Evolutionary conservation across 768 basidiomycete genomes (phyloP).

Genomic region (Pisolithus albus): DNA sequence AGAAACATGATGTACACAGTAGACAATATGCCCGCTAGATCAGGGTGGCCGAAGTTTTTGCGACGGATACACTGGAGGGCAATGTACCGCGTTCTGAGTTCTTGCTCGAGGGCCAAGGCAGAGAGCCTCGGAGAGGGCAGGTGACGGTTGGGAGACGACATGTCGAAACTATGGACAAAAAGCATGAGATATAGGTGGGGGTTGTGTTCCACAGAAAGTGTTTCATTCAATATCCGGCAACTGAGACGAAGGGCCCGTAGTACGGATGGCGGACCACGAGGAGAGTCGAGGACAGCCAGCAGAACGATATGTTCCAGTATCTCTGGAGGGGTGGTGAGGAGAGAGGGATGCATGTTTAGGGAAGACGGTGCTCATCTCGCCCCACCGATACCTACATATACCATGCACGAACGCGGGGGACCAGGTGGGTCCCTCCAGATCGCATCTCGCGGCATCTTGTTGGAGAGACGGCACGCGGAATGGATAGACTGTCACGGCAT

Average conservation of each 20-base stretch:
- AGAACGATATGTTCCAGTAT: slow-evolving; percentile 31
- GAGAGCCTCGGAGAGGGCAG: slow-evolving; percentile 23
- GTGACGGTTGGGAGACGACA: slow-evolving; percentile 34
- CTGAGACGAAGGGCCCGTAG: slow-evolving; percentile 27
- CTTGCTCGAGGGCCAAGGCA: slow-evolving; percentile 32
- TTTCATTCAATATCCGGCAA: slow-evolving; percentile 27
- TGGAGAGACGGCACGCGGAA: slow-evolving; percentile 15
- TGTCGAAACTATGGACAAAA: slow-evolving; percentile 46
- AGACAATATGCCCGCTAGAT: slow-evolving; percentile 41
- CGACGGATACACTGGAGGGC: slow-evolving; percentile 41
- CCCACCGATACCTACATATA: slow-evolving; percentile 6
- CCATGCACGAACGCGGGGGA: slow-evolving; percentile 14
- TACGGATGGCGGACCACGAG: slow-evolving; percentile 29
- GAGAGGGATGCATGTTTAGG: slow-evolving; percentile 27
- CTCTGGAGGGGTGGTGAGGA: slow-evolving; percentile 28
- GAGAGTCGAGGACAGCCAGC: slow-evolving; percentile 23
- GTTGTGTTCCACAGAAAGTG: slow-evolving; percentile 18
- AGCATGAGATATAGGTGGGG: slow-evolving; percentile 32
- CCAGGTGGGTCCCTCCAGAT: slow-evolving; percentile 13
- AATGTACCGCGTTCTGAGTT: slow-evolving; percentile 39
- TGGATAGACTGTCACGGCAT: slow-evolving; percentile 26
- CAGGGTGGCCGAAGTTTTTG: slow-evolving; percentile 29
- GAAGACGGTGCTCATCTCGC: slow-evolving; percentile 8
- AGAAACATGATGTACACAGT: slow-evolving; percentile 52
- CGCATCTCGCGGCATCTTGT: slow-evolving; percentile 11